Evolutionary conservation across 2,329 filamentous ascomycete species (phyloP), one percentile per base, ranked within the genome.

Genomic region (Lecanicillium sp.): DNA sequence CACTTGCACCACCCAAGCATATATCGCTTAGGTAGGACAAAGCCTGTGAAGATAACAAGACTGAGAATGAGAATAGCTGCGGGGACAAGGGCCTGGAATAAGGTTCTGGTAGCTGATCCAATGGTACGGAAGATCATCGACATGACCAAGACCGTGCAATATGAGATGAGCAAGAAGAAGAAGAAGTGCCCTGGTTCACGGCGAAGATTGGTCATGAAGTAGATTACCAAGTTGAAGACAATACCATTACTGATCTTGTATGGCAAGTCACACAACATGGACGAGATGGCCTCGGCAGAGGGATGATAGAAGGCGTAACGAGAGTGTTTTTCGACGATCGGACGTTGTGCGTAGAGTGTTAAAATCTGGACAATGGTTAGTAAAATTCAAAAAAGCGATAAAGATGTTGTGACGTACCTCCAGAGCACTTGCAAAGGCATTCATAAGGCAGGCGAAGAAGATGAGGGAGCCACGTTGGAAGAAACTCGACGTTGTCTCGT

Each of bases 231-330:
- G 62, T 95, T 94, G 73, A 94, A 95, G 4, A 79, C 67, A 54
- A 94, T 75, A 1, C 79, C 69, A 57, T 90, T 90, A 14, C 90
- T 85, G 3, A 77, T 82, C 65, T 93, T 95, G 66, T 88, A 88
- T 0, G 90, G 90, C 67, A 95, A 68, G 58, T 96, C 90, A 53
- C 80, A 85, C 24, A 95, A 67, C 84, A 95, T 93, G 9, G 87
- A 93, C 0, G 87, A 81, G 51, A 88, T 75, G n/a, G 89, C 87
- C 73, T 96, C 90, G 14, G 89, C 86, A 9, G 86, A 90, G 0
- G 90, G 89, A 59, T 95, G 90, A 59, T 95, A 95, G 15, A 95
- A 75, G 15, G 90, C 89, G 62, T 95, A 95, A 50, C 86, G 81
- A 48, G 77, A 71, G 58, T 96, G 90, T 63, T 95, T 95, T 62